phyloP scores from a whole-genome alignment of 2,329 filamentous ascomycete species.

The Penicillium griseofulvum region DNA sequence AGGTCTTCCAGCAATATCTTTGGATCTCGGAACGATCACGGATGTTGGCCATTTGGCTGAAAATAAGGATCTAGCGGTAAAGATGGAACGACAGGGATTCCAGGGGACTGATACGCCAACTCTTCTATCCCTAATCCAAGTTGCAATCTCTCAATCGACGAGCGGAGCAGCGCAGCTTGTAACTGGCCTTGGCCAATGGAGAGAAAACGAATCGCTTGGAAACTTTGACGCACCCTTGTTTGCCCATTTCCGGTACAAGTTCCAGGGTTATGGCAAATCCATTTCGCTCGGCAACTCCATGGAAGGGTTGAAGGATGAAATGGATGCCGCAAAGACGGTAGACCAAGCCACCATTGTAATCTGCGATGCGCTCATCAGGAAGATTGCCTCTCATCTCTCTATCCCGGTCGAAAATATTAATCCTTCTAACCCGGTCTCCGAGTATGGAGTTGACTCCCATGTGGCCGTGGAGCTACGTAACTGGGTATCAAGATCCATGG shows the following conservation, averaged over 20 bases:
- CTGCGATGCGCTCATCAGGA: constrained; percentile 15
- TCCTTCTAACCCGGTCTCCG: constrained; percentile 27
- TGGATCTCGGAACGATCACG: constrained; percentile 33
- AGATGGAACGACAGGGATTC: constrained; percentile 26
- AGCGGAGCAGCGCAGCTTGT: constrained; percentile 16
- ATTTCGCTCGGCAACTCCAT: not conserved
- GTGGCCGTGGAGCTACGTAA: constrained; percentile 48
- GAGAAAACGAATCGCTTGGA: constrained; percentile 16
- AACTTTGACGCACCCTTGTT: constrained; percentile 27
- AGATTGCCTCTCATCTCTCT: constrained; percentile 20
- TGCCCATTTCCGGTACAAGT: constrained; percentile 21
- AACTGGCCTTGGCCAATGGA: constrained; percentile 26
- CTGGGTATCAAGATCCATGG: constrained; percentile 41
- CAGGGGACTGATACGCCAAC: constrained; percentile 20
- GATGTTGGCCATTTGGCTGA: constrained; percentile 28
- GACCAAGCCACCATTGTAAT: constrained; percentile 20
- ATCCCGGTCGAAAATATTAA: constrained; percentile 22
- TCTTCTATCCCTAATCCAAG: constrained; percentile 18
- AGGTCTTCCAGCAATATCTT: constrained; percentile 25
- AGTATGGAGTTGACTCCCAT: constrained; percentile 45
- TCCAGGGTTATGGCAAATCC: not conserved
- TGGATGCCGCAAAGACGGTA: constrained; percentile 8
- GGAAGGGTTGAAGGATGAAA: constrained; percentile 10
- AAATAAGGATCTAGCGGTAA: constrained; percentile 16
- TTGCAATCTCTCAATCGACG: constrained; percentile 12